Evolutionary conservation across 495 filamentous ascomycete genomes (phyloP), one percentile per base, ranked within the genome.

Genomic region (Jackrogersella minutella): DNA sequence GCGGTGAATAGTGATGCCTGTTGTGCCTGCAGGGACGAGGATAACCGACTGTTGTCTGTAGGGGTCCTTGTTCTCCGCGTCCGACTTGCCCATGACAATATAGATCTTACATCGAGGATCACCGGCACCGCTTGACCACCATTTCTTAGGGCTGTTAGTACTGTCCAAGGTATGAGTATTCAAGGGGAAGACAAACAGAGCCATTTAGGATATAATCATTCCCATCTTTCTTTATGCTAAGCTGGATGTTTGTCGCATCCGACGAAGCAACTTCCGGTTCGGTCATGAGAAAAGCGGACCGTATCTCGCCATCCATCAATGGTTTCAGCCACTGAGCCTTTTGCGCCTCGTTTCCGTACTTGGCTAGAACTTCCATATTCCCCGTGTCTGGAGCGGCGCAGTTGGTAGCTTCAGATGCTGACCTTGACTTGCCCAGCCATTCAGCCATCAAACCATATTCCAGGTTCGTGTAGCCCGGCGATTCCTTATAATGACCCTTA

Each of bases 391-490:
- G 93, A 10, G 93, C 93, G 24, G 93, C 85, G 73, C 92, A 96
- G 75, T 97, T 97, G 66, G 90, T 91, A 8, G 93, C 93, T 81
- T 97, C 93, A 5, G 90, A 90, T 39, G 91, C 93, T 54, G 87
- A 74, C 71, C 86, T 81, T 51, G 89, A 93, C 80, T 87, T 91
- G 58, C 93, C 93, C 72, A 97, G 80, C 73, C 90, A 87, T 77
- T 96, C 93, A 19, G 93, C 93, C 90, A 97, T 97, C 75, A 97
- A 77, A 2, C 91, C 93, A 71, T 97, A 97, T 76, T 97, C 93
- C 16, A 97, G 81, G 75, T 97, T 97, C 9, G 86, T 90, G 78
- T 90, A 94, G 31, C 93, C 93, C 3, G 94, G 93, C 13, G 93
- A 94, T 78, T 97, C 91, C 64, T 87, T 90, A 84, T 97, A 98